Base-by-base conservation (phyloP, 2,329 filamentous ascomycete genomes). In the Fusarium sp. region DNA sequence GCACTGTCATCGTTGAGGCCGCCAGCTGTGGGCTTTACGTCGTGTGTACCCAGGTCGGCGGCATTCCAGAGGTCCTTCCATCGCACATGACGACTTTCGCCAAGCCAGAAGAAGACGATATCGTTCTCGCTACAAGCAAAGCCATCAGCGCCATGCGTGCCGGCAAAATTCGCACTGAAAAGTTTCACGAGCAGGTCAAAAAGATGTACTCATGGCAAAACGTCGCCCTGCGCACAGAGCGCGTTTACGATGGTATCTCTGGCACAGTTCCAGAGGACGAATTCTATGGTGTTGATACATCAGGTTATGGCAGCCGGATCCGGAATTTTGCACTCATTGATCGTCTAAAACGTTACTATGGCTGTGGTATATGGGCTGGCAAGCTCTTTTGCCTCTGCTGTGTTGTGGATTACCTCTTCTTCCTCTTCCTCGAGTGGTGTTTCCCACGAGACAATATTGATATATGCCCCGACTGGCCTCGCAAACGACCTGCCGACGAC, bases 181-280 rank as follows among this genome's bases (percentile, higher is more conserved):
- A 89, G 37, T 99, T 99, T 72, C 95, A 99, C 73, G 94, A 97
- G 66, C 91, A 98, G 75, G 95, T 99, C 61, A 93, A 94, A 76
- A 91, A 91, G 79, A 98, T 98, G 95, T 99, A 99, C 78, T 96
- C 92, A 2, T 99, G 95, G 95, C 91, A 91, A 25, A 94, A 99
- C 73, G 94, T 99, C 25, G 95, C 95, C 13, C 85, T 90, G 68
- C 90, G 95, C 51, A 98, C 95, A 0, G 95, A 99, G 77, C 85
- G 94, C 27, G 95, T 99, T 1, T 99, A 99, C 76, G 88, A 96
- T 73, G 92, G 95, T 43, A 96, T 99, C 67, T 92, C 88, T 3
- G 93, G 93, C 8, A 88, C 87, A n/a, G 88, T 96, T 49, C 88
- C 86, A 63, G 92, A 96, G 68, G 88, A 90, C 49, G 92, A 96